Evolutionary conservation across 2,329 filamentous ascomycete species (phyloP).

Genomic region (Diaporthe capsici): DNA sequence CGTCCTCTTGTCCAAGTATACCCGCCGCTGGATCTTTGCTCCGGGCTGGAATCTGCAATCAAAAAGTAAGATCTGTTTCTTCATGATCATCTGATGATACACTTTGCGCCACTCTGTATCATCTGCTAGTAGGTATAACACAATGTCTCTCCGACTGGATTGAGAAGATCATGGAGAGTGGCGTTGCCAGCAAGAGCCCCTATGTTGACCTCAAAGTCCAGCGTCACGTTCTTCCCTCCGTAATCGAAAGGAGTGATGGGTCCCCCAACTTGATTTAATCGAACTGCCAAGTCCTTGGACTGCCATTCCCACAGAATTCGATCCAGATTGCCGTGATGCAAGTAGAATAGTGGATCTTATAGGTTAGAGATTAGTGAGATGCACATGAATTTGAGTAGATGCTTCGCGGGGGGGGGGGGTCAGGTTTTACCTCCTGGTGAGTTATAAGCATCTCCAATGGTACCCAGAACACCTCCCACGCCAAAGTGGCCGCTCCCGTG

Average conservation of each 20-base stretch:
- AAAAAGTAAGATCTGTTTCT: too few species aligned
- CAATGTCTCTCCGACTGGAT: not conserved
- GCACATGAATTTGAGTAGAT: not conserved
- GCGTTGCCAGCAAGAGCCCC: conserved; percentile 8
- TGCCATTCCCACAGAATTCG: conserved; percentile 4
- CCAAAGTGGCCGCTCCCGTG: conserved; percentile 17
- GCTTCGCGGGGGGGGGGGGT: too few species aligned
- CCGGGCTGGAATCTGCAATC: not conserved
- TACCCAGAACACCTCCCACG: not conserved
- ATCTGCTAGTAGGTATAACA: not conserved
- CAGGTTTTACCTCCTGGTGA: not conserved
- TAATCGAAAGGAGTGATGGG: not conserved
- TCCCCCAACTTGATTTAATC: not conserved
- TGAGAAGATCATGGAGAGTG: not conserved
- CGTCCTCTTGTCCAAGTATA: not conserved
- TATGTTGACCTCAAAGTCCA: not conserved
- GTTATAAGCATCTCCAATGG: not conserved
- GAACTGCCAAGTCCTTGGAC: not conserved
- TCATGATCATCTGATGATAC: not conserved
- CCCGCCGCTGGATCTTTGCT: not conserved
- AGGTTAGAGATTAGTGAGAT: not conserved
- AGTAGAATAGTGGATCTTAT: not conserved
- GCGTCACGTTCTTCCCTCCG: not conserved
- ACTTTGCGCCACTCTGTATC: not conserved
- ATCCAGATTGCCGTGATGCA: not conserved